Evolutionary conservation across 2,329 filamentous ascomycete species (phyloP), one percentile per base, ranked within the genome.

Genomic region (Drechslera avenae): DNA sequence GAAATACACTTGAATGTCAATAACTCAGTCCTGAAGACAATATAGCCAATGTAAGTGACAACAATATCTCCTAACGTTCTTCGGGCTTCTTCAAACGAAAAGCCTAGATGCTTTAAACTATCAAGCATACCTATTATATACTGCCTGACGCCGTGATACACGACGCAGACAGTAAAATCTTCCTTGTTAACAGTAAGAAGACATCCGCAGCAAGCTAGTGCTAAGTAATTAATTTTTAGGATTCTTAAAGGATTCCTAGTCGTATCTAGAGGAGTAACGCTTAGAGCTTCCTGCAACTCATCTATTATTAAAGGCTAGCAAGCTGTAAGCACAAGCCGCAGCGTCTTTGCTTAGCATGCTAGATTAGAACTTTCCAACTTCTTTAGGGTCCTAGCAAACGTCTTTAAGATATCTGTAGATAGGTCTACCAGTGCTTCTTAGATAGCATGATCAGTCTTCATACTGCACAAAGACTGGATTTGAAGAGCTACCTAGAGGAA

Each of bases 271-370:
- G 69, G 66, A 2, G 51, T 48, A 0, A 79, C 71, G 12, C 74
- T 75, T 0, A 76, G 41, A 4, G 74, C 73, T 62, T 78, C 75
- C 14, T 66, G 62, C 39, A 79, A 57, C 40, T 78, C 70, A 0
- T 71, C 60, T 0, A 40, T 53, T 0, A 66, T 70, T 6, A 78
- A 48, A 0, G 72, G 67, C 6, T 68, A 64, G 1, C 32, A 42
- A 9, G 72, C 72, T 0, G 56, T 62, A 1, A 59, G 41, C 1
- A 78, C 19, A 23, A 77, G 44, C 12, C 75, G 54, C 0, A 79
- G 2, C 18, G 52, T 4, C 12, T 55, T 37, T 74, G 68, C 13
- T 66, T 69, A 1, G 39, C 26, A 36, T 45, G 43, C 19, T 46
- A 55, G 26, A 23, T 57, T 35, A 2, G 32, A 44, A 1, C 10